A percentile compares a stretch with the other conserved stretches of the same genome.
Conservation (phyloP, 2,329 filamentous ascomycete genomes). For the Botrytis medusae region DNA sequence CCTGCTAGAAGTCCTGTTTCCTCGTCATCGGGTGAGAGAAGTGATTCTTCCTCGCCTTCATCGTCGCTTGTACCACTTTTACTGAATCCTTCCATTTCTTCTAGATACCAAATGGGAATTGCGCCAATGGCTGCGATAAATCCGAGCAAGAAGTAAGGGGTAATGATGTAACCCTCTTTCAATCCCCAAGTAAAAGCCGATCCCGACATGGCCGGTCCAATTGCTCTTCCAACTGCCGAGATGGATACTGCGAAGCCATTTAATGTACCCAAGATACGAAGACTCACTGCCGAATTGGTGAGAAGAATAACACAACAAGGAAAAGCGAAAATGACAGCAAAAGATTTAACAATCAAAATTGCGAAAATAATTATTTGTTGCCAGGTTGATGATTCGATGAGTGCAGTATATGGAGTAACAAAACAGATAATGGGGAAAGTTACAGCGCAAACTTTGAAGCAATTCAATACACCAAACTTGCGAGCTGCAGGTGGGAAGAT, state of each 20-base stretch:
- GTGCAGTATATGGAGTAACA: conserved; percentile 75
- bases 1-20: conserved; percentile 29
- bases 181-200: conserved; percentile 74
- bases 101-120: conserved; percentile 71
- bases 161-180: conserved; percentile 70
- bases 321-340: conserved; percentile 79
- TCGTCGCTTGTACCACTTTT: conserved; percentile 43
- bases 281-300: conserved; percentile 77
- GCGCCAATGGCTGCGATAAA: conserved; percentile 62
- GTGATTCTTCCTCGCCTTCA: conserved; percentile 28
- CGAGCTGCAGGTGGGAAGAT: conserved; percentile 78
- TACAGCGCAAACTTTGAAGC: conserved; percentile 66
- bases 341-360: conserved; percentile 72
- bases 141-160: conserved; percentile 80
- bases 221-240: conserved; percentile 74
- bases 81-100: conserved; percentile 69
- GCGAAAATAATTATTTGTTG: conserved; percentile 64
- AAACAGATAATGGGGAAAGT: conserved; percentile 75
- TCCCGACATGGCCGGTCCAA: conserved; percentile 75
- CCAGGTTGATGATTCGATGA: conserved; percentile 49
- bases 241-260: conserved; percentile 89
- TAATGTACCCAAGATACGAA: conserved; percentile 78
- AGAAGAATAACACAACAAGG: conserved; percentile 87
- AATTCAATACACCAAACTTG: conserved; percentile 70
- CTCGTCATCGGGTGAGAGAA: conserved; percentile 27